These are phyloP conservation scores for Picochlorum sp. DNA, from an alignment of 139 green algal species.

Conservation along the genomic window DNA sequence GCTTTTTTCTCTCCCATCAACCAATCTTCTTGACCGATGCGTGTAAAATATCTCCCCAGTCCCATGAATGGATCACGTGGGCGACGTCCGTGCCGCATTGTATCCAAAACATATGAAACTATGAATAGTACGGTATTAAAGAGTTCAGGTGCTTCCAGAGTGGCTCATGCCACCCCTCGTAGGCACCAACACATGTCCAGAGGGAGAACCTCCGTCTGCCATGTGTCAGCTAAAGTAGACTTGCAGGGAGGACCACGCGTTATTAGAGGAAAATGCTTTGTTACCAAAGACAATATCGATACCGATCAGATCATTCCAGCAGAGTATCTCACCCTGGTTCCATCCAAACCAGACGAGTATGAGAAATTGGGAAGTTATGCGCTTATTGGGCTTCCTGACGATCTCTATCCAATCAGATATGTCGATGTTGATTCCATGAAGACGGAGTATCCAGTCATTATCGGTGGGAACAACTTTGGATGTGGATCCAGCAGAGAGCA, in stretches of 20 bases:
- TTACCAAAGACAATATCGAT: conserved; percentile 88
- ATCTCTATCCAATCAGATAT: conserved; percentile 64
- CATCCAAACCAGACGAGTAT: conserved; percentile 92
- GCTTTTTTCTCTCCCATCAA: too few species aligned
- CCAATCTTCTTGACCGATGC: too few species aligned
- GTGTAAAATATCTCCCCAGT: too few species aligned
- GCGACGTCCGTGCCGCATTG: too few species aligned
- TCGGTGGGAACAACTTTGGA: conserved; percentile 89
- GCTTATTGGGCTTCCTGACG: conserved; percentile 74
- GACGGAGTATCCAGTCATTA: conserved; percentile 84
- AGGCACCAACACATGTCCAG: not conserved
- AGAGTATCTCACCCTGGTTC: conserved; percentile 91
- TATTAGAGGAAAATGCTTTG: conserved; percentile 61
- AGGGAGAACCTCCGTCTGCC: not conserved
- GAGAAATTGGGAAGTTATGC: conserved; percentile 94
- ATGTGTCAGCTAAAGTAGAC: conserved; percentile 29
- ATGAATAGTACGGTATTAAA: too few species aligned
- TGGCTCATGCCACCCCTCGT: too few species aligned
- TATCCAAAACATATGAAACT: too few species aligned
- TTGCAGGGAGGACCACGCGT: conserved; percentile 34
- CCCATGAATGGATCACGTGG: too few species aligned
- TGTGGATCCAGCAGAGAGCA: conserved; percentile 90
- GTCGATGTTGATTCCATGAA: conserved; percentile 77
- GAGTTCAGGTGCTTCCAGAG: too few species aligned
- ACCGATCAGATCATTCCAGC: conserved; percentile 96